Base-by-base conservation (phyloP, 2,329 filamentous ascomycete genomes). In the Colletotrichum musae region DNA sequence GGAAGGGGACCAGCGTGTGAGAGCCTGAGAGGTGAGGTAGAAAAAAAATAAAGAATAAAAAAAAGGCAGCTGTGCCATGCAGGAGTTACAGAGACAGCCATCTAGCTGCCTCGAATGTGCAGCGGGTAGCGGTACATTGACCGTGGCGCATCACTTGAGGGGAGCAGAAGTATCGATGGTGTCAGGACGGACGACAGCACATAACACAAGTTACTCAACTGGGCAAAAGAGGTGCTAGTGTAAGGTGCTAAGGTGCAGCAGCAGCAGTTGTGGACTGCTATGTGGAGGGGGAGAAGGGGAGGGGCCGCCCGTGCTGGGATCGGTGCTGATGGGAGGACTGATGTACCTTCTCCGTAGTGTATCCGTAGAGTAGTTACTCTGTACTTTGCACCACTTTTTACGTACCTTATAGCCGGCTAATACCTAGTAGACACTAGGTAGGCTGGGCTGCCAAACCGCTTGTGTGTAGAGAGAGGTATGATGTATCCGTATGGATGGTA, bases 221-320 rank as follows among this genome's bases (percentile, higher is more conserved):
- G 12, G 10, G 10, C 32, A 18, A 39, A 18, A 39, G 15, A 36
- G 60, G 41, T 26, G 32, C 32, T 36, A 36, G 32, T 36, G 32
- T 9, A 51, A 5, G 45, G 18, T 45, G 26, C 28, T n/a, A 26
- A 45, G 32, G 28, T 24, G 54, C 50, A 36, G 13, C 36, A 48
- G 48, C 45, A 28, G 43, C 59, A 56, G 28, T 41, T 57, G 43
- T 64, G 60, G 60, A 16, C 28, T 57, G 28, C 39, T 32, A 9
- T 9, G 32, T 36, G 32, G 32, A 36, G 32, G 32, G 32, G 28
- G 28, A 6, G 60, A n/a, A 64, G 51, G 52, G 53, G 53, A 56
- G 64, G 58, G 58, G 51, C 60, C 53, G 65, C 54, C 53, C 65
- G 60, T 64, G 65, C 65, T 68, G 45, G 59, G 58, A 56, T 53